Percentiles rank a stretch among this genome's conserved stretches.
Conservation (phyloP, 495 filamentous ascomycete species). For the Neurospora sp. region DNA sequence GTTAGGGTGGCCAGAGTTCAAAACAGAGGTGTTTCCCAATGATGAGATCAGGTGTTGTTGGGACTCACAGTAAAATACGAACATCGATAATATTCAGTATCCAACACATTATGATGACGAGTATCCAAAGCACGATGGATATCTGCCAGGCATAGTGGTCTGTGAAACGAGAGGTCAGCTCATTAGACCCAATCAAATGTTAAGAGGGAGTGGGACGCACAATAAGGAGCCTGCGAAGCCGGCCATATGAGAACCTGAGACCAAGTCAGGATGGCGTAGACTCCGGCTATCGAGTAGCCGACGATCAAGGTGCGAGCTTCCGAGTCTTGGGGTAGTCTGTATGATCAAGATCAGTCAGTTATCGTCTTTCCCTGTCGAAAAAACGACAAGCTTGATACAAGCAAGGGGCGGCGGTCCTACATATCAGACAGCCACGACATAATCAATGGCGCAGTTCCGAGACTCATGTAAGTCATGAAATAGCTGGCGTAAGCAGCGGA, state of each 20-base stretch:
- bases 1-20: background rate
- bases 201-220: conserved; percentile 7
- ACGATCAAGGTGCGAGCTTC: conserved; percentile 31
- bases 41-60: background rate
- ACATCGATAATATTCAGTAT: conserved; percentile 12
- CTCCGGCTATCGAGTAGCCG: conserved; percentile 27
- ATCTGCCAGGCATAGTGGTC: conserved; percentile 31
- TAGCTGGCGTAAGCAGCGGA: conserved; percentile 28
- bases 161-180: background rate
- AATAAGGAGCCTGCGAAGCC: conserved; percentile 29
- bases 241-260: conserved; percentile 35
- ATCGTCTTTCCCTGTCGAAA: background rate
- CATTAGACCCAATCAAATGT: background rate
- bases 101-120: conserved; percentile 18
- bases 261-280: conserved; percentile 30
- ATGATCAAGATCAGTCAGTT: background rate
- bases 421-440: conserved; percentile 32
- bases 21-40: background rate
- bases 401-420: conserved; percentile 5
- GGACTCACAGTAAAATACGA: background rate
- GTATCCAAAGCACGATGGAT: conserved; percentile 25
- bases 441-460: conserved; percentile 30
- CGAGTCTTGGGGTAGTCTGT: conserved; percentile 25
- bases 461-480: conserved; percentile 26
- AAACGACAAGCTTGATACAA: background rate